Evolutionary conservation across 352 stramenopile species (phyloP), one percentile per base, ranked within the genome.

Genomic region (Salisapilia sapeloensis): DNA sequence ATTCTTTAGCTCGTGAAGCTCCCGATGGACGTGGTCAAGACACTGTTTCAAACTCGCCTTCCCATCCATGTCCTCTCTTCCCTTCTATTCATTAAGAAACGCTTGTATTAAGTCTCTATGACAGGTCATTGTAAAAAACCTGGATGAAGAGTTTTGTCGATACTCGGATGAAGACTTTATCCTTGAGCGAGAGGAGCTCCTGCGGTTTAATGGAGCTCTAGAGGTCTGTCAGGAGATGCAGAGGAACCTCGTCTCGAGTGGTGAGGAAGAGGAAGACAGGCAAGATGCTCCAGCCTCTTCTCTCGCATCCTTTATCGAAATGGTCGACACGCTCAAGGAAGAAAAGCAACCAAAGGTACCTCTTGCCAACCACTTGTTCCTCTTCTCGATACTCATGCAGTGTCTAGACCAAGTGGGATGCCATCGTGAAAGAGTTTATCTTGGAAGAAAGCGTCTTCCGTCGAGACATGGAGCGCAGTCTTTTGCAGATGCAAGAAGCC

Each of bases 161-260:
- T 54, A 65, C 28, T 56, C 79, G 29, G 48, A 45, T 8, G 65
- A 78, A 14, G 29, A 74, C 10, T 87, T 87, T 35, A 78, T 72
- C 27, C 34, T 76, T 10, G 65, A 87, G 33, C 70, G 63, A 22
- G 71, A 82, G 20, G 46, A 76, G 24, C 34, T 87, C 40, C 71
- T 50, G 29, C 53, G 31, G 4, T 28, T 22, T 10, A 18, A 2
- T n/a, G 11, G 14, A 10, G 16, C 35, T 24, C 8, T 7, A 27
- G 20, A 26, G 9, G 11, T n/a, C 11, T 3, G 4, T 38, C 12
- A 17, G 5, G 17, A 27, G 12, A 7, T 24, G 8, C 8, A 18
- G 27, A 7, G 8, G 5, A 10, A 14, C 26, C 10, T 19, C 6
- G 2, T 39, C 15, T 6, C 9, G 20, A 3, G 24, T 32, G 13